Percentiles rank a stretch among this genome's conserved stretches.
Evolutionary conservation across 805 yeast species (phyloP).

Genomic region (Kluyveromyces lactis): DNA sequence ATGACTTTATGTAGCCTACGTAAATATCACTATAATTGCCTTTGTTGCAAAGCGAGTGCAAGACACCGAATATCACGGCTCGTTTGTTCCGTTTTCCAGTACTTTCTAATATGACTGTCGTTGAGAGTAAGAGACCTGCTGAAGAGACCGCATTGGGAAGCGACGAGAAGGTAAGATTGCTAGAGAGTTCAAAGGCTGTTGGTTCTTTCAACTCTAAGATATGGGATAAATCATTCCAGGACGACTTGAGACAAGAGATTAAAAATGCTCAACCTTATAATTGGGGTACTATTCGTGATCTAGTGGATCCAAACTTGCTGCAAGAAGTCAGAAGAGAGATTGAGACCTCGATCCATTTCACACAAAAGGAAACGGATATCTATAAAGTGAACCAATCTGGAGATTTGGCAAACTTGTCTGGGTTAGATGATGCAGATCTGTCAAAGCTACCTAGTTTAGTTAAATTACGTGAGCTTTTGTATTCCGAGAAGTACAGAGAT

Average conservation of each 20-base stretch:
- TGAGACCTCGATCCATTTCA: conserved; percentile 73
- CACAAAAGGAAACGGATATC: conserved; percentile 94
- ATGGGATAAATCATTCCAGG: conserved; percentile 36
- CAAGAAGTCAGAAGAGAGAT: conserved; percentile 81
- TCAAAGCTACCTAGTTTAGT: conserved; percentile 65
- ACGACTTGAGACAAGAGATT: conserved; percentile 36
- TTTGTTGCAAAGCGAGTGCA: no score
- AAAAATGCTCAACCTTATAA: conserved; percentile 63
- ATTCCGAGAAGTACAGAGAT: conserved; percentile 78
- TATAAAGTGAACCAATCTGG: conserved; percentile 87
- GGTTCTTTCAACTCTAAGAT: conserved; percentile 37
- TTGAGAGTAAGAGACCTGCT: no score
- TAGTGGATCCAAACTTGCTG: conserved; percentile 70
- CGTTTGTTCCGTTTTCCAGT: no score
- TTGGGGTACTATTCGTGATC: conserved; percentile 77
- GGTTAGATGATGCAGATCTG: conserved; percentile 69
- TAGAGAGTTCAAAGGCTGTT: no score
- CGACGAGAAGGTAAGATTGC: no score
- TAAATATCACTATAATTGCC: no score
- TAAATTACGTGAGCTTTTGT: conserved; percentile 78
- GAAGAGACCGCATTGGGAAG: no score
- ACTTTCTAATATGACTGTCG: no score
- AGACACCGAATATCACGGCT: no score
- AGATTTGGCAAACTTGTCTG: conserved; percentile 86
- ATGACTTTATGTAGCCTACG: no score